Evolutionary conservation across 768 basidiomycete genomes (phyloP), one percentile per base, ranked within the genome.

Genomic region (Chalciporus sphaerocephalus): DNA sequence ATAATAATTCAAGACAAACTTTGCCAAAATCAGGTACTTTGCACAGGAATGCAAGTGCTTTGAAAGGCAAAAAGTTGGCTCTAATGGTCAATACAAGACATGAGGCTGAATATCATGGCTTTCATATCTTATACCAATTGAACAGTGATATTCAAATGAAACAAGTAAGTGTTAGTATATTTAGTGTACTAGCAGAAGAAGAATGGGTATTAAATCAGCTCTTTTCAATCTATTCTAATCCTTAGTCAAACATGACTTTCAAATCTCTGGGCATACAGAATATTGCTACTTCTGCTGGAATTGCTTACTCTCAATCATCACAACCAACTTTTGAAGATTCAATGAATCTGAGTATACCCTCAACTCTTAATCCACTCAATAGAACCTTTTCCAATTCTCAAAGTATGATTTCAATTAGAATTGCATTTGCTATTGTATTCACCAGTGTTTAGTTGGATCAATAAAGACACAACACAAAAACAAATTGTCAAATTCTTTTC

Each of bases 21-120:
- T 15, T 30, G 13, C 36, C 9, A 15, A 8, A 45, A 38, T 15
- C 23, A 8, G 22, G 28, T 9, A 32, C 30, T n/a, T 32, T 32
- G 15, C n/a, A n/a, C n/a, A 6, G 15, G 15, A 27, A 27, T 27
- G 30, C 30, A 32, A 32, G 15, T 9, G 9, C 30, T n/a, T n/a
- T n/a, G n/a, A 32, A 32, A n/a, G n/a, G 11, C 12, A 51, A 50
- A 5, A 53, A 27, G n/a, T 3, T 45, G 5, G 51, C 51, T 4
- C 18, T 61, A 33, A 27, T 51, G 32, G 16, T 59, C 27, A 62
- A 62, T 4, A 54, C 51, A 32, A 51, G 61, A 20, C 42, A 64
- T 12, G 4, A 54, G 11, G 48, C 25, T 16, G 0, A 11, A 9
- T 6, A 51, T 24, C 16, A 51, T 16, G 4, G 32, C 12, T 9